phyloP scores from a whole-genome alignment of 257 asterid genomes.

The Scutellaria minor region DNA sequence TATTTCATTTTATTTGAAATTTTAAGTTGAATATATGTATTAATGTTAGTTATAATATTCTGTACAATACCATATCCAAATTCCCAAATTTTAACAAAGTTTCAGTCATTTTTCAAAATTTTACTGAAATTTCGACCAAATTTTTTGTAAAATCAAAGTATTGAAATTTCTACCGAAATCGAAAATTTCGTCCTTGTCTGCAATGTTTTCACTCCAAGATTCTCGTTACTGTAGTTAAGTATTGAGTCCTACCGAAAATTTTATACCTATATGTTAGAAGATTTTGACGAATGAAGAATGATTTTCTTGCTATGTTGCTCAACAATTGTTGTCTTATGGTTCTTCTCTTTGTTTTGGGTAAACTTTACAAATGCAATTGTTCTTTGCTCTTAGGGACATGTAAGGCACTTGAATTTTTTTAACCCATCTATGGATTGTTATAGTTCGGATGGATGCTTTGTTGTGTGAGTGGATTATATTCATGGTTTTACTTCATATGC shows the following conservation, averaged over 20 bases:
- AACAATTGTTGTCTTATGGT: constrained; percentile 4
- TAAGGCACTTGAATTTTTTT: not conserved
- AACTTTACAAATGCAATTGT: not conserved
- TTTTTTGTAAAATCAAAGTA: too few species aligned
- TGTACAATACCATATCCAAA: too few species aligned
- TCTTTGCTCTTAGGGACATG: constrained; percentile 6
- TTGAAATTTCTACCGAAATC: too few species aligned
- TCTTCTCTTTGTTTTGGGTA: not conserved
- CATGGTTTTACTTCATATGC: not conserved
- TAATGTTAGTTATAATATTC: too few species aligned
- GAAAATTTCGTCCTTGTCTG: too few species aligned
- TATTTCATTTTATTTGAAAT: too few species aligned
- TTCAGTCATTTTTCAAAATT: too few species aligned
- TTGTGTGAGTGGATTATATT: not conserved
- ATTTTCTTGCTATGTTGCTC: not conserved
- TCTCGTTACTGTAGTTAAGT: not conserved
- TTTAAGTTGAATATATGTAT: too few species aligned
- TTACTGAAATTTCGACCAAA: too few species aligned
- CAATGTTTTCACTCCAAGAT: not conserved
- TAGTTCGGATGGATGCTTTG: constrained; percentile 10
- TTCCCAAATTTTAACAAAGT: too few species aligned
- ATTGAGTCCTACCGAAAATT: not conserved
- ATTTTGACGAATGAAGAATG: not conserved
- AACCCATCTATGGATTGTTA: not conserved
- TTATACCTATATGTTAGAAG: not conserved